These are phyloP conservation scores for Raffaelea deltoideospora DNA, from an alignment of 2,329 filamentous ascomycete species.

Conservation along the genomic window DNA sequence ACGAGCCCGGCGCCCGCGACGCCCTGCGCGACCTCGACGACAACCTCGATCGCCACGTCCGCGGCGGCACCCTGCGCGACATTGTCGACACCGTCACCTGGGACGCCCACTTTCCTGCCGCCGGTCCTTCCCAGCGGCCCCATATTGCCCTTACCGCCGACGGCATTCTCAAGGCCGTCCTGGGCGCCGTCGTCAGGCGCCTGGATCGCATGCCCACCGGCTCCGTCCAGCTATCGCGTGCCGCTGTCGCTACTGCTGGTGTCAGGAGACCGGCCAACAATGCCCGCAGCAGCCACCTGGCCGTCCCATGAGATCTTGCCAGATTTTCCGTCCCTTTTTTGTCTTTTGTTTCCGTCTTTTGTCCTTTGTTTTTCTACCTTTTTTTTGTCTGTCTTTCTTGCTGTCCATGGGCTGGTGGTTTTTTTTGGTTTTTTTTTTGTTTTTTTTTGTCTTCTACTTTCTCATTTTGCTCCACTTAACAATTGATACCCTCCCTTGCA, in stretches of 20 bases:
- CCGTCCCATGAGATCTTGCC: neutral
- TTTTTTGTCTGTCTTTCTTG: neutral
- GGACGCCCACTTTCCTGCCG: conserved; percentile 24
- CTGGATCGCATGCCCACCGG: conserved; percentile 5
- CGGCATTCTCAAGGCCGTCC: conserved; percentile 64
- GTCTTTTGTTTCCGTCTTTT: neutral
- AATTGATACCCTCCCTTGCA: neutral
- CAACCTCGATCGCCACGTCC: conserved; percentile 36
- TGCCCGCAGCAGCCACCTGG: neutral
- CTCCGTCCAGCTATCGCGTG: too few species aligned
- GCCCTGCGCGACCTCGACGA: conserved; percentile 66
- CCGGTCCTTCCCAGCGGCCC: conserved; percentile 19
- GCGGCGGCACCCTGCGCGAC: conserved; percentile 42
- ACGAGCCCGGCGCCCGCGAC: conserved; percentile 46
- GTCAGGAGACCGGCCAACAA: too few species aligned
- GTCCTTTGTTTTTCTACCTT: neutral
- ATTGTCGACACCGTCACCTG: conserved; percentile 88
- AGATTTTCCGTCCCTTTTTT: neutral
- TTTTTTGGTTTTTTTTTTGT: neutral
- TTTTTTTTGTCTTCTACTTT: neutral
- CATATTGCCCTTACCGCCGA: conserved; percentile 50
- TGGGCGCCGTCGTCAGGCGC: conserved; percentile 53
- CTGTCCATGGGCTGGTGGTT: too few species aligned
- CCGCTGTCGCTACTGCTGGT: neutral
- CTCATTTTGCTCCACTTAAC: neutral